Conservation (phyloP, 2,329 filamentous ascomycete genomes). For the Lecanosticta acicola region DNA sequence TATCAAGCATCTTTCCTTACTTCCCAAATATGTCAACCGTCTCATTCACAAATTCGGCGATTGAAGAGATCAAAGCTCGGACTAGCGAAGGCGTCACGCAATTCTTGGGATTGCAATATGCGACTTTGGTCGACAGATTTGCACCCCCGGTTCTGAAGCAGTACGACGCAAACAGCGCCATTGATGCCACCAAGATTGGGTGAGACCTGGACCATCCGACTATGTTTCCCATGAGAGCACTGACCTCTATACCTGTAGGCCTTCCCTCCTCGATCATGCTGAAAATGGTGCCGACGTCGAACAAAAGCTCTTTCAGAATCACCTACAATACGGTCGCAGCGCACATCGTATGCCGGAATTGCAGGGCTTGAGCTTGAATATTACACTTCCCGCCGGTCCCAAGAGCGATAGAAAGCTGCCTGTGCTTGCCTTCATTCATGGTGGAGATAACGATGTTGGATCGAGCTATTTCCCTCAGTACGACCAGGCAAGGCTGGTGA, state of each 20-base stretch:
- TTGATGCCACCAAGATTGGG: constrained; percentile 36
- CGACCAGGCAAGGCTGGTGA: constrained; percentile 43
- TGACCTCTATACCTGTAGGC: background rate
- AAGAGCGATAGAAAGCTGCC: constrained; percentile 35
- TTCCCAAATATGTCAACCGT: constrained; percentile 4
- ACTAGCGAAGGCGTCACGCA: constrained; percentile 25
- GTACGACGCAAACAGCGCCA: constrained; percentile 20
- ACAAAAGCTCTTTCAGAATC: constrained; percentile 46
- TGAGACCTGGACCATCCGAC: constrained; percentile 9
- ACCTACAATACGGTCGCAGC: constrained; percentile 37
- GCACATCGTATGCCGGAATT: constrained; percentile 38
- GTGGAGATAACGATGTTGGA: constrained; percentile 47
- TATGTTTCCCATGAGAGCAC: background rate
- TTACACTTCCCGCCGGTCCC: constrained; percentile 38
- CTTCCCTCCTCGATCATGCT: background rate
- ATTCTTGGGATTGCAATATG: constrained; percentile 38
- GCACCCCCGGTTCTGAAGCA: constrained; percentile 31
- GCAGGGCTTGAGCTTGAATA: constrained; percentile 50
- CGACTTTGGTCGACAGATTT: constrained; percentile 35
- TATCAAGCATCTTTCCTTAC: too few relatives aligned
- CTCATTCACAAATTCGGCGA: constrained; percentile 20
- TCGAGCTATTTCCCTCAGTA: constrained; percentile 47
- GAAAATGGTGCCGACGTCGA: constrained; percentile 41
- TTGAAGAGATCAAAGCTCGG: constrained; percentile 24
- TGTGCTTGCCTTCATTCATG: constrained; percentile 51